These are phyloP conservation scores for Amorphotheca resinae DNA, from an alignment of 495 filamentous ascomycete species.

Conservation along the genomic window DNA sequence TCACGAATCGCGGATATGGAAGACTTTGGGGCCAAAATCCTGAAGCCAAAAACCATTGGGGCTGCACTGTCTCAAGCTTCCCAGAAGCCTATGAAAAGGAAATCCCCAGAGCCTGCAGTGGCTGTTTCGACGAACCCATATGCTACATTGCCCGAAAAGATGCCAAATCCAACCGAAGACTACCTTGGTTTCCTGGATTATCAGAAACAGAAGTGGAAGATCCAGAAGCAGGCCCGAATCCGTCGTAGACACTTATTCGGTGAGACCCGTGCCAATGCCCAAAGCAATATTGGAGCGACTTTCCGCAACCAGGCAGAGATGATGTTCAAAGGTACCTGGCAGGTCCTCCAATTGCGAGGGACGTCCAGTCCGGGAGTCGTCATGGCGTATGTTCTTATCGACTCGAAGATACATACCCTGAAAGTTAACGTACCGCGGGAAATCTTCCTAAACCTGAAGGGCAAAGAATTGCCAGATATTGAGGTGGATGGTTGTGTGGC, in stretches of 20 bases:
- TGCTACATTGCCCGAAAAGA: constrained; percentile 66
- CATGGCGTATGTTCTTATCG: constrained; percentile 82
- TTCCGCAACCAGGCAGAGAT: constrained; percentile 87
- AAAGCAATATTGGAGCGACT: constrained; percentile 68
- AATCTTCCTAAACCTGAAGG: constrained; percentile 83
- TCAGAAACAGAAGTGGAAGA: constrained; percentile 98
- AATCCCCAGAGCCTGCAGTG: constrained; percentile 51
- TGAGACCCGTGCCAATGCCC: constrained; percentile 54
- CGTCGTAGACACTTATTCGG: constrained; percentile 88
- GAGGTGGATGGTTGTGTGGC: constrained; percentile 77
- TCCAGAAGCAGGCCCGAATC: constrained; percentile 84
- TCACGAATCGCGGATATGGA: constrained; percentile 62
- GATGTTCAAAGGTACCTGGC: constrained; percentile 86
- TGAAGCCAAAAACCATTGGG: constrained; percentile 59
- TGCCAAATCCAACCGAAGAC: constrained; percentile 79
- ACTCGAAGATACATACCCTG: constrained; percentile 74
- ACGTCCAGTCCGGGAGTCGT: constrained; percentile 78
- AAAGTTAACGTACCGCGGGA: constrained; percentile 83
- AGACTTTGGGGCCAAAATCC: constrained; percentile 54
- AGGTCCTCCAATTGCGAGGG: constrained; percentile 74
- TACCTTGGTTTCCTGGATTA: constrained; percentile 85
- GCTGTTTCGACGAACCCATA: constrained; percentile 61
- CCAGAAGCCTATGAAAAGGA: constrained; percentile 61
- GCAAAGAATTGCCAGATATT: constrained; percentile 75
- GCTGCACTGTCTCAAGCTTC: constrained; percentile 35